phyloP scores from a whole-genome alignment of 139 green algal species.

The Axilococcus clingmanii region DNA sequence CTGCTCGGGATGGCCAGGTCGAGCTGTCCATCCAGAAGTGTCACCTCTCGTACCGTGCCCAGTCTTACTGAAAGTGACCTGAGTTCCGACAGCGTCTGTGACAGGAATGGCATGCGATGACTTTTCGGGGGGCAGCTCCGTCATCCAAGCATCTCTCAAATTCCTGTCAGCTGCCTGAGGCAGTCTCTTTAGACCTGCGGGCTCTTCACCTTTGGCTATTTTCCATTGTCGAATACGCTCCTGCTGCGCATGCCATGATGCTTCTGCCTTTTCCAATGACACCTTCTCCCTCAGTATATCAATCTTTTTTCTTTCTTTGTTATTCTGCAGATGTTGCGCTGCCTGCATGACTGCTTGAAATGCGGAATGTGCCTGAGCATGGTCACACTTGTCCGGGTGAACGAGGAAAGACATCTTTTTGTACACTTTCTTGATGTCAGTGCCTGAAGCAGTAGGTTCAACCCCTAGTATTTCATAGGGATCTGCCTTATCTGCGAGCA shows the following conservation, averaged over 20 bases:
- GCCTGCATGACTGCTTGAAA: constrained; percentile 64
- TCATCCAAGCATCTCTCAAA: constrained; percentile 80
- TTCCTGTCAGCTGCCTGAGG: not conserved
- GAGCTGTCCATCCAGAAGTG: constrained; percentile 61
- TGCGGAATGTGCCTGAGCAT: constrained; percentile 57
- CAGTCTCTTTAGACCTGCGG: not conserved
- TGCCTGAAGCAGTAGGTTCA: constrained; percentile 6
- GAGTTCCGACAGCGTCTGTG: not conserved
- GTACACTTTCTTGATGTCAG: constrained; percentile 65
- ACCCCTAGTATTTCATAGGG: constrained; percentile 62
- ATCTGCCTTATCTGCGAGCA: constrained; percentile 31
- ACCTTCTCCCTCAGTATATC: constrained; percentile 41
- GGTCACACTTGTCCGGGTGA: constrained; percentile 87
- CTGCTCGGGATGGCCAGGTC: constrained; percentile 33
- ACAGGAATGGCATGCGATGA: not conserved
- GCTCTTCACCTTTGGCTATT: constrained; percentile 42
- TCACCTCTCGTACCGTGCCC: constrained; percentile 34
- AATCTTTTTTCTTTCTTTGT: constrained; percentile 9
- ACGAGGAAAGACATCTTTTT: constrained; percentile 73
- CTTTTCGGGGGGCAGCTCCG: constrained; percentile 50
- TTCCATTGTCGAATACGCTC: constrained; percentile 57
- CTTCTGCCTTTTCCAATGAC: constrained; percentile 23
- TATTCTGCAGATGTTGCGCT: constrained; percentile 52
- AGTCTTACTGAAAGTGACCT: constrained; percentile 11
- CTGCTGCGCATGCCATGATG: too few species aligned